Conservation (phyloP, 305 asterid genomes). For the Solanum hybrid region DNA sequence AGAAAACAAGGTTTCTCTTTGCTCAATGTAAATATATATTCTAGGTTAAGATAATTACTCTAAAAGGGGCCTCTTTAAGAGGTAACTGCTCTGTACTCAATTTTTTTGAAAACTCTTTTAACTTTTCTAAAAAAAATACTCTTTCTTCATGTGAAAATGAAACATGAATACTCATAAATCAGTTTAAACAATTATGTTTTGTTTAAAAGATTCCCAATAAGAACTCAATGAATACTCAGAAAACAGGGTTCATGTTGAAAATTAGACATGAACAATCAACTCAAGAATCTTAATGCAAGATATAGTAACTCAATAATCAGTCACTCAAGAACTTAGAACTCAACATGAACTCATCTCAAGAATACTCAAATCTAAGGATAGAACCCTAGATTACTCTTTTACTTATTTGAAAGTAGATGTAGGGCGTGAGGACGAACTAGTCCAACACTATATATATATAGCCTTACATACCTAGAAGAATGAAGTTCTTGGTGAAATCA, state of each 20-base stretch:
- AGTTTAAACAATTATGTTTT: background rate
- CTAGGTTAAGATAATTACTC: background rate
- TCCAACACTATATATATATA: background rate
- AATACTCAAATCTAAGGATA: background rate
- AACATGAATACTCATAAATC: background rate
- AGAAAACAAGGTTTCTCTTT: too few species aligned
- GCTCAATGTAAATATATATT: background rate
- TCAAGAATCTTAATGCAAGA: background rate
- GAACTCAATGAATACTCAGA: background rate
- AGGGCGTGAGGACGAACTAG: background rate
- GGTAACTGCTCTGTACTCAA: background rate
- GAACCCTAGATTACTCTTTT: background rate
- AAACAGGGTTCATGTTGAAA: background rate
- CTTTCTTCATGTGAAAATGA: background rate
- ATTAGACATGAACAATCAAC: background rate
- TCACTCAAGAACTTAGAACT: background rate
- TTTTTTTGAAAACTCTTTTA: background rate
- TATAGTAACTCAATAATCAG: background rate
- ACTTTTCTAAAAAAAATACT: background rate
- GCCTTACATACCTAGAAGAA: background rate
- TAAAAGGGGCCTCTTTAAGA: background rate
- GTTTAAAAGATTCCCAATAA: background rate
- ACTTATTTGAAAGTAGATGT: background rate
- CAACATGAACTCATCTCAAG: background rate
- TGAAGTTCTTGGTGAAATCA: background rate